Conservation (phyloP, 192 early-diverging fungal genomes). For the Endogone sp. region DNA sequence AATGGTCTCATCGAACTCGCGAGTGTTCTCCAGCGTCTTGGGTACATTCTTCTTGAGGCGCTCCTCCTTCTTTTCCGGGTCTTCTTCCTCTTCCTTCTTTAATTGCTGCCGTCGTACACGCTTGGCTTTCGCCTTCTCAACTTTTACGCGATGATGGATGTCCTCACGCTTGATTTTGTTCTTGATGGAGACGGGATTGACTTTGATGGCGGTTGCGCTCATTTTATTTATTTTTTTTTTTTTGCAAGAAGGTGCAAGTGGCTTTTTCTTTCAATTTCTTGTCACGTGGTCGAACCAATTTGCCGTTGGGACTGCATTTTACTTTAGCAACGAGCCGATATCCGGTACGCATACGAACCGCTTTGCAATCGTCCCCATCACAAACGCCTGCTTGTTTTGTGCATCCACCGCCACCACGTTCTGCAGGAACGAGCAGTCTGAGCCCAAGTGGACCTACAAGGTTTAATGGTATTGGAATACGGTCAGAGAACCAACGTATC, state of each 20-base stretch:
- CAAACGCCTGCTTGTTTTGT: constrained; percentile 33
- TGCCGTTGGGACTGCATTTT: neutral
- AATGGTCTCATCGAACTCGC: constrained; percentile 92
- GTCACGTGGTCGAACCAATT: too few species aligned
- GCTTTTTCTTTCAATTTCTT: too few species aligned
- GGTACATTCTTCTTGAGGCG: constrained; percentile 89
- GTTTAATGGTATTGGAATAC: neutral
- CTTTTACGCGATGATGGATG: constrained; percentile 67
- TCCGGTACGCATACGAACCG: constrained; percentile 59
- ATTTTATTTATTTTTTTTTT: too few species aligned
- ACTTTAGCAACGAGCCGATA: constrained; percentile 40
- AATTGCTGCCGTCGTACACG: constrained; percentile 62
- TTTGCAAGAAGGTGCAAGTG: too few species aligned
- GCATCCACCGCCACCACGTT: constrained; percentile 56
- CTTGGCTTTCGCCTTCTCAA: constrained; percentile 75
- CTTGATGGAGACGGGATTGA: constrained; percentile 57
- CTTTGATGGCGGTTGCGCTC: constrained; percentile 2
- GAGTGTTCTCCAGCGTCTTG: constrained; percentile 85
- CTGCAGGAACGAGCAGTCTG: constrained; percentile 53
- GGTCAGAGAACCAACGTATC: too few species aligned
- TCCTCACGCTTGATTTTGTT: constrained; percentile 87
- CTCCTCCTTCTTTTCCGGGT: constrained; percentile 85
- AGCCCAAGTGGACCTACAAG: constrained; percentile 35
- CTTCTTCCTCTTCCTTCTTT: constrained; percentile 75
- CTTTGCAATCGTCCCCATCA: constrained; percentile 54